phyloP scores from a whole-genome alignment of 2,329 filamentous ascomycete genomes.

The Bipolaris bicolor region DNA sequence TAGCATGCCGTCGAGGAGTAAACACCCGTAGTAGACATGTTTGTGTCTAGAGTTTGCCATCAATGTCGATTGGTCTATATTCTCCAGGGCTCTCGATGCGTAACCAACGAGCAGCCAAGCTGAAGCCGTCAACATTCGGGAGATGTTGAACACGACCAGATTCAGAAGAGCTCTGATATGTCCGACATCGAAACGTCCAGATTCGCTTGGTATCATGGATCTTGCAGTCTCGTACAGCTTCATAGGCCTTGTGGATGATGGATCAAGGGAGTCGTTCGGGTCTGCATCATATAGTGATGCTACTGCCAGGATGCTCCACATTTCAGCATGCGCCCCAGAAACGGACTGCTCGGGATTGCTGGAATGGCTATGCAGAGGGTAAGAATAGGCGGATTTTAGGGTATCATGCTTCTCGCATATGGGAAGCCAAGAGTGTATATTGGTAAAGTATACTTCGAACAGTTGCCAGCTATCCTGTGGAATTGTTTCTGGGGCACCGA shows the following conservation, averaged over 20 bases:
- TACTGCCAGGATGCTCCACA: slow-evolving; percentile 55
- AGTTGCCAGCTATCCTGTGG: slow-evolving; percentile 65
- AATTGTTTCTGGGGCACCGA: slow-evolving; percentile 37
- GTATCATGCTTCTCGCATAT: slow-evolving; percentile 71
- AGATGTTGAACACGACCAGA: slow-evolving; percentile 68
- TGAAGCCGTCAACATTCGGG: slow-evolving; percentile 59
- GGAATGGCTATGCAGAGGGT: slow-evolving; percentile 53
- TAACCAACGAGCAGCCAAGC: slow-evolving; percentile 71
- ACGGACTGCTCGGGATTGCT: slow-evolving; percentile 28
- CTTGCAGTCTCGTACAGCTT: slow-evolving; percentile 38
- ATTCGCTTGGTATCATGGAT: slow-evolving; percentile 40
- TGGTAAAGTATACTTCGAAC: slow-evolving; percentile 75
- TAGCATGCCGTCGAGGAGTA: slow-evolving; percentile 66
- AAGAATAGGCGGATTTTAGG: slow-evolving; percentile 63
- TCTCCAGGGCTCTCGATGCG: slow-evolving; percentile 63
- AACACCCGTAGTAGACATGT: slow-evolving; percentile 62
- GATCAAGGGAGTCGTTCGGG: slow-evolving; percentile 6
- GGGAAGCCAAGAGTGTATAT: slow-evolving; percentile 78
- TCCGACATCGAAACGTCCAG: slow-evolving; percentile 44
- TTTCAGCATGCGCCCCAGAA: slow-evolving; percentile 51
- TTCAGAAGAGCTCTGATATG: slow-evolving; percentile 53
- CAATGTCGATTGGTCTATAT: slow-evolving; percentile 46
- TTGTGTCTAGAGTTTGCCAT: slow-evolving; percentile 43
- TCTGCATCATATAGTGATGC: slow-evolving; percentile 42
- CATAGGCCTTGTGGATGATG: slow-evolving; percentile 16